Evolutionary conservation across 2,329 filamentous ascomycete species (phyloP).

Genomic region (Aspergillus intermedius): DNA sequence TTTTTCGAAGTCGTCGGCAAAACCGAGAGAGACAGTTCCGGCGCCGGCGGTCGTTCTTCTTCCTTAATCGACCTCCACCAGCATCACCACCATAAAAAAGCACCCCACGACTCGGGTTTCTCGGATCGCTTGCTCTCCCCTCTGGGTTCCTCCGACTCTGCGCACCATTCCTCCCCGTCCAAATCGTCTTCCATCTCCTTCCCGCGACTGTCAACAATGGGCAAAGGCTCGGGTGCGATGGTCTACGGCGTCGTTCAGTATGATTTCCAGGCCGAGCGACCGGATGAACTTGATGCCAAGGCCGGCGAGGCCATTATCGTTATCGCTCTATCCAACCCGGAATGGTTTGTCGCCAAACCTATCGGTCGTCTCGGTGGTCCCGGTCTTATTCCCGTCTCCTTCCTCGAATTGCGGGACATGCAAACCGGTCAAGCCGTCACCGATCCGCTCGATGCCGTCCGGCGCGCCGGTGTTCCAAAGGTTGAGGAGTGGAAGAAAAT

Average conservation of each 20-base stretch:
- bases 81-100: constrained; percentile 34
- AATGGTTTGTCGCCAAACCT: constrained; percentile 99
- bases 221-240: constrained; percentile 65
- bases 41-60: constrained; percentile 41
- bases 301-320: constrained; percentile 96
- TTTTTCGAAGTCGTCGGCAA: constrained; percentile 92
- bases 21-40: constrained; percentile 73
- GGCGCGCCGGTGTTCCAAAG: constrained; percentile 79
- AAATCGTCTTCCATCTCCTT: constrained; percentile 2
- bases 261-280: constrained; percentile 87
- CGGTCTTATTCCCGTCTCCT: constrained; percentile 90
- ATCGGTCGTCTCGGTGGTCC: constrained; percentile 94
- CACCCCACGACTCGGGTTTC: constrained; percentile 90
- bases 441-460: constrained; percentile 78
- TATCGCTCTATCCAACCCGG: constrained; percentile 94
- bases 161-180: constrained; percentile 4
- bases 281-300: constrained; percentile 94
- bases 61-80: background rate
- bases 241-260: constrained; percentile 97
- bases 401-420: constrained; percentile 95
- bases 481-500: constrained; percentile 99
- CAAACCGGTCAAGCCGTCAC: constrained; percentile 72
- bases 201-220: constrained; percentile 40
- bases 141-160: constrained; percentile 22
- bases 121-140: constrained; percentile 50